A percentile compares a stretch with the other conserved stretches of the same genome.
phyloP scores from a whole-genome alignment of 78 protist genomes.

The Polysphondylium violaceum region DNA sequence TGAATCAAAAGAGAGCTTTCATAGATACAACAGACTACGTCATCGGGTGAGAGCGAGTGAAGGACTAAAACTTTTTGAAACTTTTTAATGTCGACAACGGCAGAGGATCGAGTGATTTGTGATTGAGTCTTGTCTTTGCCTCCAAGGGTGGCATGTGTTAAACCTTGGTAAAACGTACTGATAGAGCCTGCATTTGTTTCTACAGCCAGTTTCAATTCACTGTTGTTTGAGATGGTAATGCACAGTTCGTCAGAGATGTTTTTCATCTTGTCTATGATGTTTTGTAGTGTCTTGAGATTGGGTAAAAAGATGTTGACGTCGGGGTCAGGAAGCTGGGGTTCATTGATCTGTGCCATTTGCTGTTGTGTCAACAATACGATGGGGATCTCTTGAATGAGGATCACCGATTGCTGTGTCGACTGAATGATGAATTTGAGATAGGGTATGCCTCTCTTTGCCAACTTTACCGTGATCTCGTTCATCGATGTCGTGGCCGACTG shows the following conservation, averaged over 20 bases:
- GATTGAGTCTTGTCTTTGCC: neutral
- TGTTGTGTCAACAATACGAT: conserved; percentile 32
- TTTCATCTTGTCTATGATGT: conserved; percentile 40
- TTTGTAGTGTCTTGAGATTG: conserved; percentile 23
- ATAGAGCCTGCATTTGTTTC: conserved; percentile 51
- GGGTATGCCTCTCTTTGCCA: conserved; percentile 28
- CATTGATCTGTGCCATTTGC: conserved; percentile 26
- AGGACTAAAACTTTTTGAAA: conserved; percentile 22
- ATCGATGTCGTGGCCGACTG: neutral
- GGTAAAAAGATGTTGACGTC: conserved; percentile 9
- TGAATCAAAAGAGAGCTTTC: conserved; percentile 28
- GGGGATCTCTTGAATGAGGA: conserved; percentile 48
- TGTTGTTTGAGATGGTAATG: conserved; percentile 2
- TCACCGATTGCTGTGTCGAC: neutral
- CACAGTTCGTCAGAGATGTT: conserved; percentile 48
- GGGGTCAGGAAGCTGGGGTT: conserved; percentile 33
- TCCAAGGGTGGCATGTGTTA: conserved; percentile 5
- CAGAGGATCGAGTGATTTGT: neutral
- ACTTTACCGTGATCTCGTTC: conserved; percentile 3
- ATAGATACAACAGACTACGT: conserved; percentile 40
- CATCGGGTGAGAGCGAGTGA: conserved; percentile 39
- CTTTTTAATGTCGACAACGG: conserved; percentile 63
- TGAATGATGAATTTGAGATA: conserved; percentile 11
- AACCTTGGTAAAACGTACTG: conserved; percentile 39
- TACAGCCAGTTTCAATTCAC: neutral